Percentiles rank a stretch among this genome's conserved stretches.
Evolutionary conservation across 2,329 filamentous ascomycete genomes (phyloP).

Genomic region (Rhynchosporium secalis): DNA sequence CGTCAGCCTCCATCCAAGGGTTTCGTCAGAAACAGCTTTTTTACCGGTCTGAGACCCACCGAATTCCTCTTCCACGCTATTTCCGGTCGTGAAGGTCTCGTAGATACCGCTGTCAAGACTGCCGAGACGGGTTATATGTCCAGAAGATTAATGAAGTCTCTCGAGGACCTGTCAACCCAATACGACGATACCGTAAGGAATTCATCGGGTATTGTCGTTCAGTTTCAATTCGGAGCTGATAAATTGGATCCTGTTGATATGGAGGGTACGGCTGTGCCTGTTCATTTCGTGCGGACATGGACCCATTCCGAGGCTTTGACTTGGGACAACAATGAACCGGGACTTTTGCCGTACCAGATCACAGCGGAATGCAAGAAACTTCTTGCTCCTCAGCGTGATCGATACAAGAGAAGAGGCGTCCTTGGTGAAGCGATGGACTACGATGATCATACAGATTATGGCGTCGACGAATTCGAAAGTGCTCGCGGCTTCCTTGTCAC

Average conservation of each 20-base stretch:
- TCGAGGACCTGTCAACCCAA: slow-evolving; percentile 89
- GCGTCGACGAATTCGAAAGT: slow-evolving; percentile 78
- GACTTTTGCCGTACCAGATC: slow-evolving; percentile 75
- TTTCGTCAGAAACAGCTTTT: slow-evolving; percentile 97
- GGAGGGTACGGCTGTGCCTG: slow-evolving; percentile 90
- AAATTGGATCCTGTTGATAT: slow-evolving; percentile 96
- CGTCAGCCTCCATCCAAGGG: slow-evolving; percentile 93
- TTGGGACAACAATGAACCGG: slow-evolving; percentile 73
- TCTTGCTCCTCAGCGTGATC: slow-evolving; percentile 66
- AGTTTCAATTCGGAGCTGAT: slow-evolving; percentile 97
- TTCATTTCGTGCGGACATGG: slow-evolving; percentile 89
- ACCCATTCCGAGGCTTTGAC: slow-evolving; percentile 76
- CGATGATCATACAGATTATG: slow-evolving; percentile 66
- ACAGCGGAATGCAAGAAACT: slow-evolving; percentile 65
- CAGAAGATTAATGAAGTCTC: slow-evolving; percentile 92
- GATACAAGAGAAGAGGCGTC: slow-evolving; percentile 61
- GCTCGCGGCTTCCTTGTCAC: slow-evolving; percentile 78
- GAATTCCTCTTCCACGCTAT: slow-evolving; percentile 99
- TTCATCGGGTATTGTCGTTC: slow-evolving; percentile 83
- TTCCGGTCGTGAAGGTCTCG: slow-evolving; percentile 95
- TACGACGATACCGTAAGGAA: slow-evolving; percentile 96
- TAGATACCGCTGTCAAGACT: slow-evolving; percentile 98
- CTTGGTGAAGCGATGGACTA: slow-evolving; percentile 67
- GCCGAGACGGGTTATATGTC: slow-evolving; percentile 99
- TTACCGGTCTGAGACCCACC: slow-evolving; percentile 82